Evolutionary conservation across 2,329 filamentous ascomycete species (phyloP).

Genomic region (Aciculosporium take): DNA sequence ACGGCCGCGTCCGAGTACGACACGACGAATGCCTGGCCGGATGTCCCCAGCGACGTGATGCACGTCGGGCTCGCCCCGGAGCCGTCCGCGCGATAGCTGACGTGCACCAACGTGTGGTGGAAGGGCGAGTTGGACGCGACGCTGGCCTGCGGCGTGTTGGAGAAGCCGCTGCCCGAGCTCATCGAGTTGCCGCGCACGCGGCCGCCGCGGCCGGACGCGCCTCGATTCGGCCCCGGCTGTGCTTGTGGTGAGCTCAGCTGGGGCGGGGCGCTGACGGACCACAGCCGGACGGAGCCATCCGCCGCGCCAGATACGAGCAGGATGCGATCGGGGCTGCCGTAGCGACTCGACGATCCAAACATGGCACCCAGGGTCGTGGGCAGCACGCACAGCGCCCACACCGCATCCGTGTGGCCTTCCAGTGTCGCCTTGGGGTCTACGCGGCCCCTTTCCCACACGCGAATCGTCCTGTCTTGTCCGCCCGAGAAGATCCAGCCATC

Average conservation of each 20-base stretch:
- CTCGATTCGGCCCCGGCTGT: constrained; percentile 49
- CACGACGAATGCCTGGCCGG: constrained; percentile 82
- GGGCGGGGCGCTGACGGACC: constrained; percentile 85
- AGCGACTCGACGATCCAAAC: constrained; percentile 61
- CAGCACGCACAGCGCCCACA: constrained; percentile 89
- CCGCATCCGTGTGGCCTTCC: constrained; percentile 86
- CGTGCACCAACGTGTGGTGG: constrained; percentile 75
- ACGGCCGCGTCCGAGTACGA: constrained; percentile 84
- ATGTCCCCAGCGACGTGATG: constrained; percentile 74
- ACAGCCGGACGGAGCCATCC: constrained; percentile 82
- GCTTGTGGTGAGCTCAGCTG: constrained; percentile 73
- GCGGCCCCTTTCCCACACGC: constrained; percentile 88
- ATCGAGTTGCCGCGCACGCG: constrained; percentile 83
- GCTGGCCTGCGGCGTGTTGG: constrained; percentile 78
- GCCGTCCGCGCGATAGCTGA: constrained; percentile 56
- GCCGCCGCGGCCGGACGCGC: constrained; percentile 45
- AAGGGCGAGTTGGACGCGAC: constrained; percentile 77
- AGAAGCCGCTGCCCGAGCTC: constrained; percentile 84
- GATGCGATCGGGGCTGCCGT: constrained; percentile 72
- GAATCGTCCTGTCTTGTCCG: constrained; percentile 81
- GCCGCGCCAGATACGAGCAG: constrained; percentile 83
- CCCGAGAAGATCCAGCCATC: constrained; percentile 99
- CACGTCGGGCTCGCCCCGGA: constrained; percentile 67
- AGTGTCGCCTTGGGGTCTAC: constrained; percentile 92
- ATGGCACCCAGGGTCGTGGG: constrained; percentile 68